Evolutionary conservation across 192 early-diverging fungal species (phyloP).

Genomic region (Backusella psychrophila): DNA sequence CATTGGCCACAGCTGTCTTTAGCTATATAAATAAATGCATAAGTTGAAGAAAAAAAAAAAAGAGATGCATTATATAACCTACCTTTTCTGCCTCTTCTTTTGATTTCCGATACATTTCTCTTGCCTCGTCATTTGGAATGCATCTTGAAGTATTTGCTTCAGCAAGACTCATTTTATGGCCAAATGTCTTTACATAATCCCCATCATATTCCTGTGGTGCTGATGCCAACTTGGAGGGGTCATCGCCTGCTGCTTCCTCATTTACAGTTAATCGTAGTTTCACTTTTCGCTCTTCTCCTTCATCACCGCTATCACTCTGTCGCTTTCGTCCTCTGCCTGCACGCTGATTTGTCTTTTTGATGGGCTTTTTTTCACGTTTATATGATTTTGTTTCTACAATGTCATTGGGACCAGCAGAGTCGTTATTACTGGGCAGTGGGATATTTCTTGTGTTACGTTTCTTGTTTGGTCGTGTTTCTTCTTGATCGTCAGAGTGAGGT

Average conservation of each 20-base stretch:
- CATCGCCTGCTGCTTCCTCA: not conserved
- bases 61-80: no score
- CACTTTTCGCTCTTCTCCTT: not conserved
- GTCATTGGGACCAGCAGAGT: no score
- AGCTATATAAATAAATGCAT: not conserved
- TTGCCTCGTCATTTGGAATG: slow-evolving; percentile 52
- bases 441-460: no score
- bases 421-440: no score
- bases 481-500: no score
- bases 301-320: not conserved
- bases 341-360: not conserved
- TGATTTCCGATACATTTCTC: slow-evolving; percentile 49
- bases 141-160: slow-evolving; percentile 55
- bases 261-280: not conserved
- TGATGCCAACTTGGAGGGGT: not conserved
- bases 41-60: no score
- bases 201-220: slow-evolving; percentile 6
- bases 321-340: not conserved
- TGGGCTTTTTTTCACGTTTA: not conserved
- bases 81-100: slow-evolving; percentile 36
- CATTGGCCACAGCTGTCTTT: not conserved
- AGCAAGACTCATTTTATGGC: slow-evolving; percentile 44
- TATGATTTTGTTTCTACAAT: no score
- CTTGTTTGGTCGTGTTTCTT: no score
- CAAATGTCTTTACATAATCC: slow-evolving; percentile 39